Evolutionary conservation across 139 green algal genomes (phyloP), one percentile per base, ranked within the genome.

Genomic region (Chlamydomonas schloesseri): DNA sequence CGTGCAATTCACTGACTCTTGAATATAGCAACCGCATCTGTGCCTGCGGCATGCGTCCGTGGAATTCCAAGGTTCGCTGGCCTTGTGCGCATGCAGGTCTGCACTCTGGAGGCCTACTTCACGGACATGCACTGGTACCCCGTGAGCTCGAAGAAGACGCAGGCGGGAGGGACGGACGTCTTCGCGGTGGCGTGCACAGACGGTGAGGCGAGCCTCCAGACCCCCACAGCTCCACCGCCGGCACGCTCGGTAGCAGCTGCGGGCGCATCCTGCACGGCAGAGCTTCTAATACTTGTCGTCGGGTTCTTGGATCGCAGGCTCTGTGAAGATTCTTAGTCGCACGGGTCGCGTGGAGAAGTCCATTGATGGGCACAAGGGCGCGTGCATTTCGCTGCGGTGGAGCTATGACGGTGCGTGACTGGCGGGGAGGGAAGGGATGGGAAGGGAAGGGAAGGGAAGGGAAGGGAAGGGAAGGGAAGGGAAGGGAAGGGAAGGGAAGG

Each of bases 351-450:
- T 95, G 46, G 94, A 98, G 65, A 96, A 95, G 77, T 90, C 71
- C 46, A 89, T 96, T 21, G 93, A 96, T 23, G 95, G 94, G 9
- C 95, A 98, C 86, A 80, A 73, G 26, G 95, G 95, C 0, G 94
- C 95, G 24, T 91, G 92, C 60, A 95, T 95, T 2, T 85, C 74
- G 2, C 46, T 97, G 47, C 47, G 88, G 1, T 98, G 95, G 95
- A 97, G 92, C 90, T 88, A 90, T 53, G 95, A 98, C 42, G 93
- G 91, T 94, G 71, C n/a, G 71, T 1, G 13, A 1, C n/a, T 1
- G 24, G 31, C 36, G 0, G 23, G 34, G 69, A 8, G 18, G 55
- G 55, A 11, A 24, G 55, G 55, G 55, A 28, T 58, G 13, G 13
- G 53, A 15, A 23, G 53, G 53, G 53, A 15, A 58, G 0, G 23